Evolutionary conservation across 495 filamentous ascomycete species (phyloP).

Genomic region (Beverwykella pulmonaria): DNA sequence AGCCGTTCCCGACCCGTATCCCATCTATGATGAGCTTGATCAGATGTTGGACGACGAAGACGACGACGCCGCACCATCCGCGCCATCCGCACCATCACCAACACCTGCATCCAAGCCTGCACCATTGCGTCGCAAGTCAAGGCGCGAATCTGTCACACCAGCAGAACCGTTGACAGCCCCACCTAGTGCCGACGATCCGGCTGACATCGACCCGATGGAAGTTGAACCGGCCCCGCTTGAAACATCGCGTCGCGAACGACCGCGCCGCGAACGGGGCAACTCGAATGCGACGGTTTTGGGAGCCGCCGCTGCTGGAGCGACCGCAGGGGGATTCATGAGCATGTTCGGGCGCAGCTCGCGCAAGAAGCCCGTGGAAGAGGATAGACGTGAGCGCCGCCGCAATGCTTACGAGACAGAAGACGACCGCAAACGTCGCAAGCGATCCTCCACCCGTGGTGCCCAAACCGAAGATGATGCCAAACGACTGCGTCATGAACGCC

Average conservation of each 20-base stretch:
- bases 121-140: slow-evolving; percentile 33
- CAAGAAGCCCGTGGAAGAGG: slow-evolving; percentile 32
- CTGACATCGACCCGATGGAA: slow-evolving; percentile 31
- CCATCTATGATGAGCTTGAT: slow-evolving; percentile 61
- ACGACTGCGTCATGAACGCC: slow-evolving; percentile 35
- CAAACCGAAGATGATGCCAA: slow-evolving; percentile 37
- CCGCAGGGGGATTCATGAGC: slow-evolving; percentile 36
- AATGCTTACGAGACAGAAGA: slow-evolving; percentile 39
- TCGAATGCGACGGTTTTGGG: slow-evolving; percentile 27
- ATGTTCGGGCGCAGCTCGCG: slow-evolving; percentile 38
- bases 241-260: slow-evolving; percentile 26
- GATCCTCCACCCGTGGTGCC: slow-evolving; percentile 34
- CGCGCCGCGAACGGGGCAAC: slow-evolving; percentile 26
- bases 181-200: slow-evolving; percentile 39
- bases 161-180: slow-evolving; percentile 36
- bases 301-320: slow-evolving; percentile 14
- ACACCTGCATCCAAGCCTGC: slow-evolving; percentile 29
- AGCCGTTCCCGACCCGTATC: slow-evolving; percentile 61
- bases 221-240: slow-evolving; percentile 22
- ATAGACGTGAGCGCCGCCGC: slow-evolving; percentile 28
- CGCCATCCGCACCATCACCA: slow-evolving; percentile 12
- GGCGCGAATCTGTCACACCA: slow-evolving; percentile 30
- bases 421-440: slow-evolving; percentile 37
- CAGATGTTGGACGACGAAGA: slow-evolving; percentile 54
- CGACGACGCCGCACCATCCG: slow-evolving; percentile 35